Base-by-base conservation (phyloP, 352 stramenopile genomes). In the Globisporangium nunn region DNA sequence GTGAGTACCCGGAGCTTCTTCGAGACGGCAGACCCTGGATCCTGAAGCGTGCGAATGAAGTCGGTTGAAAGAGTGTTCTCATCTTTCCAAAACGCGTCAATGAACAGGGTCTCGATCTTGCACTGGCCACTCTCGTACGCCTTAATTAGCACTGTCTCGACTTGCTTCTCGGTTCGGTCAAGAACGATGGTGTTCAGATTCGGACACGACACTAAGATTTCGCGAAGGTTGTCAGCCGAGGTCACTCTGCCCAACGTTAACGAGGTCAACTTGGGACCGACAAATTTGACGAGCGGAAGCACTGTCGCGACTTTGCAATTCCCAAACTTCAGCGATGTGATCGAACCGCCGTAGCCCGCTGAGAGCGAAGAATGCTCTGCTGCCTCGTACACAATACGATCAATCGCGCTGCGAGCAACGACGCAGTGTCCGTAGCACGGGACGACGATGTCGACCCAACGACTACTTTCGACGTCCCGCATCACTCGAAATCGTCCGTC, bases 401-500 rank as follows among this genome's bases (percentile, higher is more conserved):
- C 52, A 3, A 57, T 17, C 0, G 17, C 46, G 23, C 29, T 31
- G 8, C 41, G 41, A 57, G 14, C 12, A n/a, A 50, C 29, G 52
- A 39, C 15, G 29, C 52, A 57, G 52, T 50, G 47, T 2, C 41
- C 52, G 10, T 37, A 46, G 30, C 43, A 43, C 0, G 50, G 35
- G 12, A 48, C 50, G 12, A 48, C 31, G 4, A 56, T 29, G 50
- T 56, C 50, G 18, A 56, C 50, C 12, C 37, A 48, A 23, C 18
- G 18, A 28, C 15, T 30, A 17, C 15, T 14, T 18, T 35, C 14
- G 50, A 48, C 35, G 50, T 56, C 44, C 39, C 30, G 29, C 52
- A 57, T 49, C 52, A 57, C 52, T 12, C 52, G 40, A 15, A 57
- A 57, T 40, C 45, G 40, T 6, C 39, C 39, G 15, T 47, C 15